phyloP scores from a whole-genome alignment of 2,329 filamentous ascomycete genomes.

The Chrysoporthe puriensis region DNA sequence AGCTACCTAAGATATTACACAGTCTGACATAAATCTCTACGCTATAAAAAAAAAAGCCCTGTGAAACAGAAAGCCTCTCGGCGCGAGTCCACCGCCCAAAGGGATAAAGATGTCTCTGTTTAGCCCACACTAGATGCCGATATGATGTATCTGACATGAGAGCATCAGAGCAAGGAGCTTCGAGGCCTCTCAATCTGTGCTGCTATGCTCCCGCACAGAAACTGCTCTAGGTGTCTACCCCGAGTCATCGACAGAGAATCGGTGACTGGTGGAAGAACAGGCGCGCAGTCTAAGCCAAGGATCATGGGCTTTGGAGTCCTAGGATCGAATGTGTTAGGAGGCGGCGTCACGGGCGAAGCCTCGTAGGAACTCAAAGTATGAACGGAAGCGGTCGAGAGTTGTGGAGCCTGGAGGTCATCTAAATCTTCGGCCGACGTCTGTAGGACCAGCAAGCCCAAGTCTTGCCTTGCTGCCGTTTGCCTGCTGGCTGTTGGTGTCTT shows the following conservation, averaged over 20 bases:
- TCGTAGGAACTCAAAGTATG: slow-evolving; percentile 19
- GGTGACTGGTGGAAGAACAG: neutral
- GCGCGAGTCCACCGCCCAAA: neutral
- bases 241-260: neutral
- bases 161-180: neutral
- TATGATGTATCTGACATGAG: neutral
- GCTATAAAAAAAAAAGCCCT: no score
- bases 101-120: neutral
- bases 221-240: neutral
- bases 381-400: slow-evolving; percentile 5
- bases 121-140: neutral
- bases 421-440: slow-evolving; percentile 1
- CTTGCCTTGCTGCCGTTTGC: neutral
- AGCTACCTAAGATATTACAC: no score
- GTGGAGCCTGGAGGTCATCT: neutral
- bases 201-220: neutral
- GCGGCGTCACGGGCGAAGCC: slow-evolving; percentile 24
- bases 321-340: slow-evolving; percentile 34
- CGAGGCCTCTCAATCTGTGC: neutral
- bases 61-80: neutral
- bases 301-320: slow-evolving; percentile 38
- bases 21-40: no score
- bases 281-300: neutral
- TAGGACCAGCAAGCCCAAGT: neutral
- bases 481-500: neutral